Evolutionary conservation across 2,329 filamentous ascomycete species (phyloP).

Genomic region (Pestalotiopsis sp.): DNA sequence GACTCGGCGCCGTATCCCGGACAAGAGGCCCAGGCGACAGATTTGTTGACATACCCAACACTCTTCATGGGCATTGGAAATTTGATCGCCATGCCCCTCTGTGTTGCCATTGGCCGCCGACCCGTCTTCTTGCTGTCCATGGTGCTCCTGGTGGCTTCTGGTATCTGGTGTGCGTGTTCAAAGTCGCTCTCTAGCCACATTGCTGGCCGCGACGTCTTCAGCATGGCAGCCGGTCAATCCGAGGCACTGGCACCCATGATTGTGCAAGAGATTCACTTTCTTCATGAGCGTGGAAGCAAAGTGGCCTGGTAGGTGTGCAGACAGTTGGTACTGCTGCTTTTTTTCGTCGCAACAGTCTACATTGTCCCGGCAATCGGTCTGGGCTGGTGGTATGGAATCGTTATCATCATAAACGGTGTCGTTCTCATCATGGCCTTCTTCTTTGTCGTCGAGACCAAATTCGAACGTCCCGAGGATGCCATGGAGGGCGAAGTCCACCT

Average conservation of each 20-base stretch:
- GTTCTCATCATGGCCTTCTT: slow-evolving; percentile 14
- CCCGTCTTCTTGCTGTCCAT: slow-evolving; percentile 29
- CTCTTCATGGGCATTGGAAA: slow-evolving; percentile 28
- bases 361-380: slow-evolving; percentile 17
- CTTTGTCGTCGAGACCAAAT: slow-evolving; percentile 21
- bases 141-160: slow-evolving; percentile 25
- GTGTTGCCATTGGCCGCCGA: slow-evolving; percentile 30
- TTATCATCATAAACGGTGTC: slow-evolving; percentile 18
- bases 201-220: slow-evolving; percentile 27
- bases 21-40: slow-evolving; percentile 11
- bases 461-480: slow-evolving; percentile 13
- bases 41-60: slow-evolving; percentile 31
- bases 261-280: slow-evolving; percentile 24
- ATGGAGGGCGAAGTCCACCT: slow-evolving; percentile 9
- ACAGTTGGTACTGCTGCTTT: slow-evolving; percentile 15
- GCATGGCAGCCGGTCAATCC: slow-evolving; percentile 32
- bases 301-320: slow-evolving; percentile 19
- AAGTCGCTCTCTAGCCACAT: slow-evolving; percentile 24
- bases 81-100: slow-evolving; percentile 35
- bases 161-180: slow-evolving; percentile 24
- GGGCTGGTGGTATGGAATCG: slow-evolving; percentile 24
- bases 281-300: slow-evolving; percentile 19
- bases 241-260: slow-evolving; percentile 26
- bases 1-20: slow-evolving; percentile 17
- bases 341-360: slow-evolving; percentile 21